A percentile compares a stretch with the other conserved stretches of the same genome.
phyloP scores from a whole-genome alignment of 331 rosid genomes.

The Quercus lobata region DNA sequence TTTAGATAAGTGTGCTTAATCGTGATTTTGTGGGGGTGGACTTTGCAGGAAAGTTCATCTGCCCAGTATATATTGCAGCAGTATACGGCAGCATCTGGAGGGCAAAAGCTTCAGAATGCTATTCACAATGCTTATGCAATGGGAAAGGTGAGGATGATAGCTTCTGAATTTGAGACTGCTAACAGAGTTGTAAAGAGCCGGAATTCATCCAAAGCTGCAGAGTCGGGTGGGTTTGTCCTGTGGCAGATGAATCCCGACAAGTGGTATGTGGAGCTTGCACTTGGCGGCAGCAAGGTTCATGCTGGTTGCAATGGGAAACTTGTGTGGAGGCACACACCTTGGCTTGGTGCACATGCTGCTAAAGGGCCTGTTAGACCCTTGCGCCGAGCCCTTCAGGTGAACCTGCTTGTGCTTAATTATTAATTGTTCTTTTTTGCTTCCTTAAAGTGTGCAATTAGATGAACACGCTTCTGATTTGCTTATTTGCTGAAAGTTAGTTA shows the following conservation, averaged over 20 bases:
- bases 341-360: slow-evolving; percentile 98
- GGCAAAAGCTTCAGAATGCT: slow-evolving; percentile 78
- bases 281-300: slow-evolving; percentile 96
- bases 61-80: slow-evolving; percentile 96
- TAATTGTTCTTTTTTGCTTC: not conserved
- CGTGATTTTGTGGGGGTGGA: not conserved
- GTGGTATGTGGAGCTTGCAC: slow-evolving; percentile 99
- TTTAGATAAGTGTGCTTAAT: not conserved
- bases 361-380: slow-evolving; percentile 97
- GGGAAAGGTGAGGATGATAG: slow-evolving; percentile 96
- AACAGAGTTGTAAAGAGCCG: slow-evolving; percentile 67
- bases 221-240: slow-evolving; percentile 86
- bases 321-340: slow-evolving; percentile 99
- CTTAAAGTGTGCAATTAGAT: not conserved
- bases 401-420: not conserved
- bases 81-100: slow-evolving; percentile 88
- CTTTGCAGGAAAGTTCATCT: slow-evolving; percentile 79
- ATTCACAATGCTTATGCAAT: slow-evolving; percentile 85
- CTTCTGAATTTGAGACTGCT: slow-evolving; percentile 93
- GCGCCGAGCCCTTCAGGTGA: slow-evolving; percentile 93
- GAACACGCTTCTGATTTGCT: too few relatives aligned
- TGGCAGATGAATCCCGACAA: slow-evolving; percentile 98
- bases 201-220: slow-evolving; percentile 76
- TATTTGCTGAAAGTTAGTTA: too few relatives aligned
- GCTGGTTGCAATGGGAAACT: slow-evolving; percentile 98